These are phyloP conservation scores for Stagonosporopsis rhizophila DNA, from an alignment of 2,329 filamentous ascomycete species.

Conservation along the genomic window DNA sequence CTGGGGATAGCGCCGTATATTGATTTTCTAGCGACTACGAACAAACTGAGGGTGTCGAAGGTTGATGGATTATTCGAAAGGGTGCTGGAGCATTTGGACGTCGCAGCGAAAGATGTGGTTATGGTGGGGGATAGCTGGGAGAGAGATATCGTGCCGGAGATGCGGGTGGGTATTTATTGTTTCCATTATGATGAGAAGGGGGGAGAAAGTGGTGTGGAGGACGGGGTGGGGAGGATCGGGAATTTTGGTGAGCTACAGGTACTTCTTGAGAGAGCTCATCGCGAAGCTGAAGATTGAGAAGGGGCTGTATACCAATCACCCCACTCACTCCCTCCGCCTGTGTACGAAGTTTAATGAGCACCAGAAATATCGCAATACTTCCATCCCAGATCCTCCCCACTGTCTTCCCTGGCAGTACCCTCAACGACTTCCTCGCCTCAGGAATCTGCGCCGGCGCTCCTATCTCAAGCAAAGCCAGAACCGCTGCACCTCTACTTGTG, in stretches of 20 bases:
- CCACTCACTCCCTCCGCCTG: too few relatives aligned
- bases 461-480: too few relatives aligned
- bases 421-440: too few relatives aligned
- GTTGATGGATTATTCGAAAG: background rate
- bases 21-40: slow-evolving; percentile 47
- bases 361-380: too few relatives aligned
- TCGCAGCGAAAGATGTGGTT: slow-evolving; percentile 15
- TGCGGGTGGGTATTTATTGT: slow-evolving; percentile 10
- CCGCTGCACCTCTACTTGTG: too few relatives aligned
- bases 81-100: background rate
- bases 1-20: slow-evolving; percentile 40
- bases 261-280: background rate
- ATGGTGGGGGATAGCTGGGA: slow-evolving; percentile 24
- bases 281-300: too few relatives aligned
- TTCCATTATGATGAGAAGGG: background rate
- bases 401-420: too few relatives aligned
- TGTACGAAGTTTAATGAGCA: too few relatives aligned
- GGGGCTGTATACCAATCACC: background rate
- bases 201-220: too few relatives aligned
- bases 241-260: background rate
- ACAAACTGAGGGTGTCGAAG: slow-evolving; percentile 34
- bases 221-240: background rate
- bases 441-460: too few relatives aligned
- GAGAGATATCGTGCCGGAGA: slow-evolving; percentile 22
- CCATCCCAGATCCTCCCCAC: too few relatives aligned